A percentile compares a stretch with the other conserved stretches of the same genome.
Evolutionary conservation across 179 eudicot genomes (phyloP).

Genomic region (Silene vulgaris): DNA sequence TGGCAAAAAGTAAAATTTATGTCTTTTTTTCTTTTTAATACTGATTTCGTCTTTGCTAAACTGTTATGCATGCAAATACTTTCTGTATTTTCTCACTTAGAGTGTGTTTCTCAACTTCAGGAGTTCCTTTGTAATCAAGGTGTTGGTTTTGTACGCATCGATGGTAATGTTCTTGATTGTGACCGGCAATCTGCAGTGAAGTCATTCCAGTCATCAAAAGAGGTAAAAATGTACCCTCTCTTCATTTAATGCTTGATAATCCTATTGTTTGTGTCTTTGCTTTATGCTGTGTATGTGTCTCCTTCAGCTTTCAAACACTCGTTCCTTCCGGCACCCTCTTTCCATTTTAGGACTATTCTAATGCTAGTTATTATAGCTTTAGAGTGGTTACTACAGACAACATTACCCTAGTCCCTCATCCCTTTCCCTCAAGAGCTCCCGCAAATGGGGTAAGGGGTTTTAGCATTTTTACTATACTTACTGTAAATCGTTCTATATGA

Average conservation of each 20-base stretch:
- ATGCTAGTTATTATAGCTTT: neutral
- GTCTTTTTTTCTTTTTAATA: neutral
- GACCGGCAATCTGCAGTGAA: constrained; percentile 76
- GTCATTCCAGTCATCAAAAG: constrained; percentile 63
- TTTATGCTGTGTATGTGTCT: neutral
- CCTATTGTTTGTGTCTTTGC: constrained; percentile 4
- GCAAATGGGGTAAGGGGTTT: neutral
- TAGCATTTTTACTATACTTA: neutral
- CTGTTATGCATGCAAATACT: constrained; percentile 8
- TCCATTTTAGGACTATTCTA: neutral
- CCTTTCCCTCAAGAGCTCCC: neutral
- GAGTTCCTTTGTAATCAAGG: constrained; percentile 66
- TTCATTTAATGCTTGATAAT: constrained; percentile 14
- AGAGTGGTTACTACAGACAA: neutral
- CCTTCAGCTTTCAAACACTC: neutral
- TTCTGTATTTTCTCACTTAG: constrained; percentile 13
- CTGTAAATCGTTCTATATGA: neutral
- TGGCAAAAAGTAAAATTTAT: neutral
- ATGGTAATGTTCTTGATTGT: constrained; percentile 50
- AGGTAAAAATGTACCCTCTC: constrained; percentile 34
- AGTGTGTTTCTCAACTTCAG: constrained; percentile 36
- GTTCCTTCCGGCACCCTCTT: neutral
- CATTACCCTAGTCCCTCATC: neutral
- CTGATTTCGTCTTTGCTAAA: neutral
- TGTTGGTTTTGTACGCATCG: constrained; percentile 79